These are phyloP conservation scores for Oryza meridionalis DNA, from an alignment of 176 grass and related monocot genomes.

Conservation along the genomic window DNA sequence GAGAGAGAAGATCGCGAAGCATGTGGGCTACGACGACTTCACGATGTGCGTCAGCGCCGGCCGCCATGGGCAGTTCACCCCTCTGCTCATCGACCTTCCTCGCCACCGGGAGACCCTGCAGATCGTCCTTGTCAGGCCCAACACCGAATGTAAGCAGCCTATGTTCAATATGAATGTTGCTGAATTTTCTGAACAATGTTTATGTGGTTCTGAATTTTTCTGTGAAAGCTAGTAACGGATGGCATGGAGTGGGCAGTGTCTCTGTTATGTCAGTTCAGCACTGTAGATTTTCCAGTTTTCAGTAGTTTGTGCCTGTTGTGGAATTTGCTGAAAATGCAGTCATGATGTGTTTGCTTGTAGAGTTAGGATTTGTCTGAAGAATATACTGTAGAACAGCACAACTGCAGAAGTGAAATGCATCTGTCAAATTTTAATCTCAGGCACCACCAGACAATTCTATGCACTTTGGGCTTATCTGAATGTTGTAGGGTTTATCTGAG, in stretches of 20 bases:
- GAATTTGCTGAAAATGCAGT: too few species aligned
- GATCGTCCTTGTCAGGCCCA: neutral
- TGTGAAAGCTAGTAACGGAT: too few species aligned
- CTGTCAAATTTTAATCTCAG: too few species aligned
- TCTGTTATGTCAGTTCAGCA: too few species aligned
- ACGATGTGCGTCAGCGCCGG: conserved; percentile 23
- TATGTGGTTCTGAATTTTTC: neutral
- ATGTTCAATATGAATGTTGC: neutral
- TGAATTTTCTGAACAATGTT: neutral
- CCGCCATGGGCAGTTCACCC: neutral
- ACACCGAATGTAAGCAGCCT: neutral
- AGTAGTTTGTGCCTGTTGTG: too few species aligned
- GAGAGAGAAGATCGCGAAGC: neutral
- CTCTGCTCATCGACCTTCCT: conserved; percentile 35
- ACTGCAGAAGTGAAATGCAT: too few species aligned
- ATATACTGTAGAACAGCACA: neutral
- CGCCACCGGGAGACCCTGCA: conserved; percentile 15
- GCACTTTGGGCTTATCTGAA: too few species aligned
- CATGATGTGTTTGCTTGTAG: too few species aligned
- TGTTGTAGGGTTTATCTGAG: too few species aligned
- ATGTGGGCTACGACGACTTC: neutral
- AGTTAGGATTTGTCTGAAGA: neutral
- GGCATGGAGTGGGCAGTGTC: too few species aligned
- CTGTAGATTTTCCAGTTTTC: too few species aligned
- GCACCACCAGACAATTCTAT: too few species aligned